These are phyloP conservation scores for Pichia sp. DNA, from an alignment of 1,139 yeast genomes.

Conservation along the genomic window DNA sequence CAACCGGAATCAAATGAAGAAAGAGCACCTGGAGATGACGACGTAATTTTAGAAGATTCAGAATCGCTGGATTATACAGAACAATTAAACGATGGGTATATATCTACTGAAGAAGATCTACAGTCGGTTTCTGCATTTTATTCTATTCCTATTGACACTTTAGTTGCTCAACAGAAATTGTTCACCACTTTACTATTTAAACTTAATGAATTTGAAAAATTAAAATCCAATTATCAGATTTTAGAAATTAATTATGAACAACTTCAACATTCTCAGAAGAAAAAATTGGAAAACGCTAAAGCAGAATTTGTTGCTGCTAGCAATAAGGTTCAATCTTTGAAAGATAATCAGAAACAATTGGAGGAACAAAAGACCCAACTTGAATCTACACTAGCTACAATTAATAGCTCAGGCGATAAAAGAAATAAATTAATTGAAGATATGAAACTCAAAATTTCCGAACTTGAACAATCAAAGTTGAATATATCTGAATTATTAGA, in stretches of 20 bases:
- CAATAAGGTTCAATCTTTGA: conserved; percentile 15
- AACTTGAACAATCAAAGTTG: conserved; percentile 33
- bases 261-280: conserved; percentile 34
- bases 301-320: conserved; percentile 26
- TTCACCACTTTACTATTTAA: conserved; percentile 37
- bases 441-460: conserved; percentile 20
- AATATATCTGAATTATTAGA: conserved; percentile 37
- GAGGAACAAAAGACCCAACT: conserved; percentile 26
- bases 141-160: conserved; percentile 29
- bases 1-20: not conserved
- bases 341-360: conserved; percentile 30
- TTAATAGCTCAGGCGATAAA: not conserved
- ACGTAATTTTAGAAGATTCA: not conserved
- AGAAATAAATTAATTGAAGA: conserved; percentile 15
- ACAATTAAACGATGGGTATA: not conserved
- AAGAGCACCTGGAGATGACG: not conserved
- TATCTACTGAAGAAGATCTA: conserved; percentile 18
- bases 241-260: conserved; percentile 53
- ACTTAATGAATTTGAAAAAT: conserved; percentile 42
- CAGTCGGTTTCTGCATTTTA: conserved; percentile 32
- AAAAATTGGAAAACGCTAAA: conserved; percentile 31
- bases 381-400: conserved; percentile 17
- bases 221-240: conserved; percentile 46
- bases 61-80: no score
- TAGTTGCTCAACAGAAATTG: conserved; percentile 26